Evolutionary conservation across 108 stramenopile species (phyloP).

Genomic region (Conticribra guillardii): DNA sequence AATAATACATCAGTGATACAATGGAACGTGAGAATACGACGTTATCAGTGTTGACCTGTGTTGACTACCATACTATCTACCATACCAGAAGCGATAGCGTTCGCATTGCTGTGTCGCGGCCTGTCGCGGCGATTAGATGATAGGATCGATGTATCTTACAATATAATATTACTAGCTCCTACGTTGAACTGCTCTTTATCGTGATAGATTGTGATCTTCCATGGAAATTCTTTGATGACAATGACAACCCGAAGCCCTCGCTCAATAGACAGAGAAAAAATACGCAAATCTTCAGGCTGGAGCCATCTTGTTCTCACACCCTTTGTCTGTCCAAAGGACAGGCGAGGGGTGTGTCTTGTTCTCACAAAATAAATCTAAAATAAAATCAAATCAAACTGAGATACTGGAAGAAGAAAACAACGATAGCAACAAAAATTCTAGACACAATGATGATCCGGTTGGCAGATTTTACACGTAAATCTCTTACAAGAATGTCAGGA

Average conservation of each 20-base stretch:
- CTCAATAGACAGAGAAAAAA: too few relatives aligned
- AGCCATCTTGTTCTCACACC: too few relatives aligned
- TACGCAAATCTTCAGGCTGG: too few relatives aligned
- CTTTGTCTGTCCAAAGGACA: too few relatives aligned
- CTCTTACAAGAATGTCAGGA: slow-evolving; percentile 19
- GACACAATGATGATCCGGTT: slow-evolving; percentile 11
- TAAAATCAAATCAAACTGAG: not conserved
- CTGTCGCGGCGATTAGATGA: not conserved
- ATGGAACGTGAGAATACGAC: too few relatives aligned
- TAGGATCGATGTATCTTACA: not conserved
- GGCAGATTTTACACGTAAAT: slow-evolving; percentile 6
- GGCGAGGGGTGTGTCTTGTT: too few relatives aligned
- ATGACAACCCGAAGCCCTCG: too few relatives aligned
- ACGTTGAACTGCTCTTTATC: not conserved
- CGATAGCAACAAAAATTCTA: not conserved
- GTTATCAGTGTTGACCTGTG: too few relatives aligned
- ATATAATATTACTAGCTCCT: not conserved
- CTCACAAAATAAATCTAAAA: not conserved
- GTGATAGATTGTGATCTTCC: not conserved
- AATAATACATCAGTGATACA: too few relatives aligned
- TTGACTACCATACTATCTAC: too few relatives aligned
- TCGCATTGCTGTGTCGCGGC: too few relatives aligned
- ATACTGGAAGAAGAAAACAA: not conserved
- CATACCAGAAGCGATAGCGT: not conserved
- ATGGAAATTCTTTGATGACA: not conserved